Evolutionary conservation across 805 yeast genomes (phyloP).

Genomic region (Sungouiozyma intestinalis): DNA sequence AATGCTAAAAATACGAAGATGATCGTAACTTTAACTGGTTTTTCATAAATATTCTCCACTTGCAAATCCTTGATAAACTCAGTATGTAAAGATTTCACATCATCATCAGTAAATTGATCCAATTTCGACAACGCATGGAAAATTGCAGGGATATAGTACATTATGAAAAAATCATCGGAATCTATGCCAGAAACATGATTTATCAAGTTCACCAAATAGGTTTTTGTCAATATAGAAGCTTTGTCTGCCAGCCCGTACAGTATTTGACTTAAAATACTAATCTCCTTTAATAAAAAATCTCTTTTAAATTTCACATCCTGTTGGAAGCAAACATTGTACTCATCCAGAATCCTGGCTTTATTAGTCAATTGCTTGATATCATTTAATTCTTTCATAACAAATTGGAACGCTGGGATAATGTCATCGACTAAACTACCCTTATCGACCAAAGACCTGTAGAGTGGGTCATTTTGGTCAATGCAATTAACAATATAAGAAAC

Average conservation of each 20-base stretch:
- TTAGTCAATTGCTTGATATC: constrained; percentile 44
- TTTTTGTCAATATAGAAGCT: constrained; percentile 26
- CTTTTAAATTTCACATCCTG: constrained; percentile 48
- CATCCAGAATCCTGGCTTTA: constrained; percentile 45
- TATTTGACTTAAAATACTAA: constrained; percentile 62
- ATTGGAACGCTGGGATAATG: constrained; percentile 44
- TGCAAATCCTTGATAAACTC: constrained; percentile 29
- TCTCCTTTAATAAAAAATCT: constrained; percentile 51
- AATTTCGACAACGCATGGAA: constrained; percentile 36
- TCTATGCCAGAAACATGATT: constrained; percentile 38
- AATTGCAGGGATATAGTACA: constrained; percentile 58
- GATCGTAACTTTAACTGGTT: constrained; percentile 41
- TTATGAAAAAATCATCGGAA: constrained; percentile 51
- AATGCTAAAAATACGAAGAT: constrained; percentile 43
- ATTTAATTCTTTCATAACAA: constrained; percentile 46
- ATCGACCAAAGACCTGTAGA: constrained; percentile 9
- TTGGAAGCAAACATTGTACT: constrained; percentile 35
- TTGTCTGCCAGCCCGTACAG: constrained; percentile 41
- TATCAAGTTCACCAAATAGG: constrained; percentile 32
- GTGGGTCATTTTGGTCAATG: constrained; percentile 8
- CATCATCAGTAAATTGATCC: constrained; percentile 30
- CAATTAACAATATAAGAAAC: constrained; percentile 33
- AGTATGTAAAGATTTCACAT: constrained; percentile 32
- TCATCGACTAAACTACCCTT: constrained; percentile 28
- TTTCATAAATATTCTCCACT: constrained; percentile 31